A percentile compares a stretch with the other conserved stretches of the same genome.
These are phyloP conservation scores for Clarkia xantiana DNA, from an alignment of 345 rosid species.

Conservation along the genomic window DNA sequence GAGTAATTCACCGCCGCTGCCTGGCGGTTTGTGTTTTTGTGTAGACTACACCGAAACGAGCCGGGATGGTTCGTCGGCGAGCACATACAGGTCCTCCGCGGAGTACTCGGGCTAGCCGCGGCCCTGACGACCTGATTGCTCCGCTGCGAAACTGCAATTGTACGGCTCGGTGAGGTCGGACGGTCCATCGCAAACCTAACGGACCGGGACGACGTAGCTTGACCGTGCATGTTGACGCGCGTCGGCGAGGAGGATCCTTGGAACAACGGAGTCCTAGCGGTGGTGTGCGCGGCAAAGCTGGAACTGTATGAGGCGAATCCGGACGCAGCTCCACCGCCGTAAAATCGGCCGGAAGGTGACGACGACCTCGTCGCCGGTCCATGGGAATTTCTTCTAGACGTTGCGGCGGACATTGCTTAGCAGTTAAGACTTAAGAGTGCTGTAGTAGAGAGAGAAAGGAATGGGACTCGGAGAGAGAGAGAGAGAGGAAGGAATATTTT, in stretches of 20 bases:
- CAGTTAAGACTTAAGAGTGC: no score
- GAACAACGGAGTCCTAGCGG: conserved; percentile 20
- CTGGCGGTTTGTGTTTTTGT: conserved; percentile 19
- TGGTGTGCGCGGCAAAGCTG: conserved; percentile 31
- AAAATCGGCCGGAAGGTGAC: conserved; percentile 32
- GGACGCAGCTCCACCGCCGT: conserved; percentile 19
- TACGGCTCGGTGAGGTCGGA: conserved; percentile 35
- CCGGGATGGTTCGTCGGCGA: conserved; percentile 70
- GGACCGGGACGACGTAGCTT: conserved; percentile 14
- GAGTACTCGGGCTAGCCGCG: conserved; percentile 14
- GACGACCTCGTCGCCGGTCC: conserved; percentile 27
- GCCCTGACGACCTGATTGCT: conserved; percentile 13
- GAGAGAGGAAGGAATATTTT: not conserved
- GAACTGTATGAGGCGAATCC: conserved; percentile 39
- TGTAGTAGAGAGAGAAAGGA: conserved; percentile 9
- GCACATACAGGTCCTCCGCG: conserved; percentile 47
- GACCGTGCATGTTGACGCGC: conserved; percentile 22
- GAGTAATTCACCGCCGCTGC: conserved; percentile 14
- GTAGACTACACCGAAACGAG: conserved; percentile 68
- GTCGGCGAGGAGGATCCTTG: conserved; percentile 38
- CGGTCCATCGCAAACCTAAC: conserved; percentile 28
- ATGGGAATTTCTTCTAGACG: conserved; percentile 18
- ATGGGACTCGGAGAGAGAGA: no score
- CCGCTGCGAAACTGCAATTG: conserved; percentile 20
- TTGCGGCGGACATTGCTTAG: conserved; percentile 34